phyloP scores from a whole-genome alignment of 768 basidiomycete species.

The Pisolithus sp. region DNA sequence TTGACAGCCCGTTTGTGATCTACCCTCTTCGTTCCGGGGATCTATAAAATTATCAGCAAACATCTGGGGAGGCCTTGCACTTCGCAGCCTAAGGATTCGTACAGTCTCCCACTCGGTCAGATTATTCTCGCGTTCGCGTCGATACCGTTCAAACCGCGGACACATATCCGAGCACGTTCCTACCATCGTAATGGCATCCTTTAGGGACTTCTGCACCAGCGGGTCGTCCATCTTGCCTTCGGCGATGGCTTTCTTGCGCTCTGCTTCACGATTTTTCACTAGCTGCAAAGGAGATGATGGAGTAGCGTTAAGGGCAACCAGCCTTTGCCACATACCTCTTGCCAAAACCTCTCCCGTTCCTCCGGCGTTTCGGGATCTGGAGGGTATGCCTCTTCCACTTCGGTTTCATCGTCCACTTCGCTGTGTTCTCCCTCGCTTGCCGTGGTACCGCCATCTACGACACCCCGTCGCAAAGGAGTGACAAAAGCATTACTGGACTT shows the following conservation, averaged over 20 bases:
- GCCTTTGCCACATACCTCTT: constrained; percentile 48
- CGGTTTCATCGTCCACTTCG: constrained; percentile 28
- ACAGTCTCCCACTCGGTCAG: constrained; percentile 84
- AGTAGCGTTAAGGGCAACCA: constrained; percentile 7
- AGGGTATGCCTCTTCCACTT: constrained; percentile 32
- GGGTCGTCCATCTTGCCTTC: constrained; percentile 90
- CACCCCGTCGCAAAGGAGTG: constrained; percentile 23
- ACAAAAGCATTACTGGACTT: constrained; percentile 39
- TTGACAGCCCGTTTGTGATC: constrained; percentile 88
- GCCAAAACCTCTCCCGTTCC: constrained; percentile 63
- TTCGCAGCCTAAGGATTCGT: constrained; percentile 21
- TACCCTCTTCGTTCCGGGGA: constrained; percentile 78
- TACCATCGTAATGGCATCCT: constrained; percentile 87
- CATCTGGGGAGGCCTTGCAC: constrained; percentile 4
- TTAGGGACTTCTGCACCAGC: constrained; percentile 66
- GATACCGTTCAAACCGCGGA: constrained; percentile 87
- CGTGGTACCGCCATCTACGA: constrained; percentile 23
- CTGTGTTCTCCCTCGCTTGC: constrained; percentile 31
- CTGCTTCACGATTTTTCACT: constrained; percentile 65
- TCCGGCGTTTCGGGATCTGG: constrained; percentile 52
- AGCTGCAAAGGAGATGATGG: constrained; percentile 38
- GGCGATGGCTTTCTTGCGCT: constrained; percentile 67
- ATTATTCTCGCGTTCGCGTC: constrained; percentile 84
- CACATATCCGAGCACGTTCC: constrained; percentile 95
- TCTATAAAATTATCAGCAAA: constrained; percentile 43